These are phyloP conservation scores for Talaromyces sp. DNA, from an alignment of 2,329 filamentous ascomycete species.

Conservation along the genomic window DNA sequence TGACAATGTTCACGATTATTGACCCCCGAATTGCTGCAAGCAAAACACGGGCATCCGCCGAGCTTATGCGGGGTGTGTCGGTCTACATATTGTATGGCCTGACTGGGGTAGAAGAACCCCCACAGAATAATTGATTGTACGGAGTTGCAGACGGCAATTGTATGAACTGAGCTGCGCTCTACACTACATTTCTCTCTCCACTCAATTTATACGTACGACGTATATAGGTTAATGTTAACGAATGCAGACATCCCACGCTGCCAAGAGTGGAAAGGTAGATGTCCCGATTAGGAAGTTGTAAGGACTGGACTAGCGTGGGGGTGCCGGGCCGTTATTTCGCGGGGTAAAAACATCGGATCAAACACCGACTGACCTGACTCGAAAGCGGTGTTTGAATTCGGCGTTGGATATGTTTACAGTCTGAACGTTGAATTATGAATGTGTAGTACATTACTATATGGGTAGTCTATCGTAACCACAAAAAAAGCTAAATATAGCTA, in stretches of 20 bases:
- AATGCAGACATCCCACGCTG: neutral
- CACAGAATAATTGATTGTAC: neutral
- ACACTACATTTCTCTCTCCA: neutral
- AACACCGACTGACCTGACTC: neutral
- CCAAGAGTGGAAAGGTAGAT: neutral
- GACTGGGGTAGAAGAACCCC: neutral
- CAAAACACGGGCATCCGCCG: neutral
- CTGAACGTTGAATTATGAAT: neutral
- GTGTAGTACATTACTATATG: constrained; percentile 3
- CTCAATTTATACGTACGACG: too few species aligned
- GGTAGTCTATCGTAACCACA: constrained; percentile 5
- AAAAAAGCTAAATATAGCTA: too few species aligned
- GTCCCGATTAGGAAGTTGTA: neutral
- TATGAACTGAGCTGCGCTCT: neutral
- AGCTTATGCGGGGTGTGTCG: neutral
- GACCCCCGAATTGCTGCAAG: neutral
- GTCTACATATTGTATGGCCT: neutral
- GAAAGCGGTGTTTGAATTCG: too few species aligned
- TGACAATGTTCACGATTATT: neutral
- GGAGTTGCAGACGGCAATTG: neutral
- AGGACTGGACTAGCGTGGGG: neutral
- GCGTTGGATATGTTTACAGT: neutral
- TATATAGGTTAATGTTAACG: too few species aligned
- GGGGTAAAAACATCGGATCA: constrained; percentile 8
- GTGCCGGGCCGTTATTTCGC: neutral